Evolutionary conservation across 2,329 filamentous ascomycete species (phyloP).

Genomic region (Cladorrhinum sp.): DNA sequence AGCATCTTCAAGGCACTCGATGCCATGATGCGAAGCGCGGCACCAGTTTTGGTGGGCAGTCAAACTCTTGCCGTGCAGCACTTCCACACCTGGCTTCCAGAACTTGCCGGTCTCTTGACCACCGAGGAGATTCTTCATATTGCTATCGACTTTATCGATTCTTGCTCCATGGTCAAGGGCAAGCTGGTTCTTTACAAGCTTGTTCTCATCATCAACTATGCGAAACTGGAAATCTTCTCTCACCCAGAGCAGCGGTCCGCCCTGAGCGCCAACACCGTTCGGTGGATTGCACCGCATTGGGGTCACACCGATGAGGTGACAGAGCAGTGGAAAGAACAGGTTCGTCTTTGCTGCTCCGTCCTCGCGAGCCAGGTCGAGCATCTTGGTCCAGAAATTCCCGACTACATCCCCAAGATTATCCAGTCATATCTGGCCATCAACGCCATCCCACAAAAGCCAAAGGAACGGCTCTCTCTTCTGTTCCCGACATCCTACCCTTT

Average conservation of each 20-base stretch:
- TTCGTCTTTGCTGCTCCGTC: constrained; percentile 89
- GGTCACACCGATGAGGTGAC: constrained; percentile 69
- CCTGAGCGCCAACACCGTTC: constrained; percentile 75
- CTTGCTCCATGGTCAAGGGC: constrained; percentile 81
- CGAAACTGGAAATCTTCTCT: constrained; percentile 75
- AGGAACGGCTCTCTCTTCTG: constrained; percentile 74
- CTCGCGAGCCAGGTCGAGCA: constrained; percentile 80
- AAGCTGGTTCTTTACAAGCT: constrained; percentile 91
- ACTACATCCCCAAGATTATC: constrained; percentile 87
- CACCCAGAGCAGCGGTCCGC: constrained; percentile 71
- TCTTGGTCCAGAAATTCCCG: constrained; percentile 75
- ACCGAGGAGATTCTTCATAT: constrained; percentile 86
- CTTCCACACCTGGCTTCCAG: constrained; percentile 96
- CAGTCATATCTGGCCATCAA: constrained; percentile 82
- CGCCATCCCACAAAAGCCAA: constrained; percentile 48
- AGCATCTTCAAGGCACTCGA: constrained; percentile 89
- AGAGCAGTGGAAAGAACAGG: constrained; percentile 88
- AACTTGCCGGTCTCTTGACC: constrained; percentile 71
- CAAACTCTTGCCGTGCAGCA: constrained; percentile 95
- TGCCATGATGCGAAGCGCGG: constrained; percentile 80
- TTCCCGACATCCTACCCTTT: constrained; percentile 93
- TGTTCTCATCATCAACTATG: constrained; percentile 88
- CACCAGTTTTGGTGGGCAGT: constrained; percentile 83
- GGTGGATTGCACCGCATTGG: constrained; percentile 95
- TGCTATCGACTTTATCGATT: constrained; percentile 90